Base-by-base conservation (phyloP, 139 green algal species). In the Coelastrella sp. region DNA sequence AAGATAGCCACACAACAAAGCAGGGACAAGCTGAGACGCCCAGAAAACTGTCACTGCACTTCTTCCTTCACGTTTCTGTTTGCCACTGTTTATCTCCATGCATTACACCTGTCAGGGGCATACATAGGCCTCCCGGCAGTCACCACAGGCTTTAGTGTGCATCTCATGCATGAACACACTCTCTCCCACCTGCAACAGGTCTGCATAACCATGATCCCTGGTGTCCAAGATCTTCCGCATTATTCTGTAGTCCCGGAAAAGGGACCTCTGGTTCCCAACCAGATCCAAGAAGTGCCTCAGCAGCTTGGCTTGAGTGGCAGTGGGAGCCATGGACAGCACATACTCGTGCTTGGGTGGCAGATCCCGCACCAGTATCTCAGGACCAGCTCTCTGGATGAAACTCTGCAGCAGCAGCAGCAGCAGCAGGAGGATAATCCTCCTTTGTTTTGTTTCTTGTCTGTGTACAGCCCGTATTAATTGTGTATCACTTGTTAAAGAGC, bases 261-360 rank as follows among this genome's bases (percentile, higher is more conserved):
- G 9, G 9, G 74, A 59, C 19, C 70, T 12, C 19, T 19, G 61
- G 57, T 89, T 59, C 11, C 22, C 65, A 19, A 89, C 49, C 27
- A 68, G 10, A 25, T 27, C 19, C 70, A 63, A 66, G 35, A 73
- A 88, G 25, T 25, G 10, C n/a, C 56, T 59, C 73, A 90, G 73
- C 73, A 95, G 89, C 15, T 76, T 59, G 4, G 90, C 14, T 85
- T 95, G 93, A 6, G 78, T 87, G 7, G 61, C 24, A 4, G 79
- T 92, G 0, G 94, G 90, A 19, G 79, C 74, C 74, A 95, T 78
- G 78, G 91, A 82, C 65, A 95, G 85, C 63, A 95, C 90, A 66
- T 88, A 75, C 88, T 95, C 93, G 15, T 57, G 84, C 88, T 94
- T 95, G 76, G 82, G 72, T 0, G 90, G 92, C 88, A 94, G 91